Base-by-base conservation (phyloP, 1,284 basidiomycete genomes). In the Lignosus rhinocerotis region DNA sequence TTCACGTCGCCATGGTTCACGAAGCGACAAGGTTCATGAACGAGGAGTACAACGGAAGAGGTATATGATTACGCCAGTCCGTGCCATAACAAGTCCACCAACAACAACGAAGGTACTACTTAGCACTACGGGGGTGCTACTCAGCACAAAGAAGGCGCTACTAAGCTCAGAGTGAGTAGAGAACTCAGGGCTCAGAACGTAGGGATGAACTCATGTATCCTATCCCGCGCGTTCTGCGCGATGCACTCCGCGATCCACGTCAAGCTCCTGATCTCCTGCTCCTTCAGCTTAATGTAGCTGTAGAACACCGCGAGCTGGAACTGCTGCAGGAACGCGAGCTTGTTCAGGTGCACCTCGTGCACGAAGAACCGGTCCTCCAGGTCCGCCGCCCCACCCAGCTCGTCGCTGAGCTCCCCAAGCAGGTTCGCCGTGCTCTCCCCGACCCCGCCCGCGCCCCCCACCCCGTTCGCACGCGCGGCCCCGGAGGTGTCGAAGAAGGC, bases 191-290 rank as follows among this genome's bases (percentile, higher is more conserved):
- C 63, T 76, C 74, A 91, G 71, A 92, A 93, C 63, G 92, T 90
- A 64, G 91, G 87, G 79, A 95, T 94, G 76, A 90, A 95, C 75
- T 96, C 93, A 69, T 94, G 88, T 76, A 97, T 94, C 76, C 95
- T 85, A 70, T 96, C 93, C 73, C 88, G 86, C 53, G 94, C 94
- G 76, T 96, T 90, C 78, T 97, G 94, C 14, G 93, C 93, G 67
- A 97, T 96, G 74, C 94, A 97, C 78, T 97, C 95, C 55, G 94
- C 93, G 74, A 98, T 96, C 96, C 96, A 98, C 34, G 94, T 96
- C 69, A 99, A 75, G 71, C 94, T 98, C 67, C 97, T 80, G 64
- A 99, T 96, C 80, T 99, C 97, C 80, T 99, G 97, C 79, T 99
- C 97, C 82, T 99, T 99, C 73, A 99, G 80, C 79, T 97, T 98